Base-by-base conservation (phyloP, 768 basidiomycete genomes). In the Gloeopeniophorella convolvens region DNA sequence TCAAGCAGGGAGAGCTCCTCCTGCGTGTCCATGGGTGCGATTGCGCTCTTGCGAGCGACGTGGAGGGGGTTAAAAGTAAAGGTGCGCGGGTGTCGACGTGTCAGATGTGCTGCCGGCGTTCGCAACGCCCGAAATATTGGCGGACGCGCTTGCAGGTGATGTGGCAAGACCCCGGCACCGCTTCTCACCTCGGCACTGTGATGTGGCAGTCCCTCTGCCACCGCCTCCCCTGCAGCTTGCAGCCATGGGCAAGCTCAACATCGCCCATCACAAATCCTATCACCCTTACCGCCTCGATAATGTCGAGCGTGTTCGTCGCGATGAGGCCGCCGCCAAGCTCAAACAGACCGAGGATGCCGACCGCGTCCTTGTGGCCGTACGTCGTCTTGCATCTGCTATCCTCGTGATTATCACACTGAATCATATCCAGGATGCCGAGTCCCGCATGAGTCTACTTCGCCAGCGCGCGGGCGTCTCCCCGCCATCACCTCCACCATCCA, bases 231-330 rank as follows among this genome's bases (percentile, higher is more conserved):
- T 45, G 4, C 13, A 13, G 32, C n/a, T 15, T n/a, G 3, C 36
- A 66, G 18, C 54, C 39, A 89, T 89, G 88, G 88, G 86, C 23
- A 88, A 88, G 61, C 75, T 91, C 20, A 89, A 89, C 63, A 90
- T 91, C 64, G 89, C 89, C 11, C 89, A 91, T 65, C 89, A 90
- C 72, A 92, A 92, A 63, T 89, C 87, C 1, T 91, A 91, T 65
- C 89, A 92, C 57, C 89, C 89, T 0, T 91, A 91, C 62, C 70
- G 89, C 32, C 67, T 82, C 35, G 89, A 92, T 63, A 92, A 92
- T 60, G 87, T 91, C 51, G 87, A 89, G 51, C 77, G 77, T 16
- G 87, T 92, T 1, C 71, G 80, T n/a, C 68, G 62, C 50, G 89
- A 92, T 75, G 89, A 92, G 68, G 89, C 86, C 60, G 85, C 83